phyloP scores from a whole-genome alignment of 352 stramenopile species.

The Phytophthora vignae region DNA sequence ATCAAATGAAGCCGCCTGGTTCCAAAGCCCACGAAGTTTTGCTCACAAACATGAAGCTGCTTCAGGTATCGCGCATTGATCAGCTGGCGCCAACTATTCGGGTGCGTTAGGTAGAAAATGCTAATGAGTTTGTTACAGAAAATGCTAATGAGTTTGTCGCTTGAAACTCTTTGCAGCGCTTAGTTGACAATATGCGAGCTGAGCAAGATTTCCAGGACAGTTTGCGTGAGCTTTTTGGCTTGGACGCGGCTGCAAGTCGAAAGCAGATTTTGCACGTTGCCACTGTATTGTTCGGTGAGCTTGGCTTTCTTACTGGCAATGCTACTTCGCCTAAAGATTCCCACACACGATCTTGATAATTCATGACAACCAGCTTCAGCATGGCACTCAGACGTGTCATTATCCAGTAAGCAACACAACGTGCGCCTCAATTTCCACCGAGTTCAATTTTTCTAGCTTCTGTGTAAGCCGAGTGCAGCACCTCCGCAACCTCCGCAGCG shows the following conservation, averaged over 20 bases:
- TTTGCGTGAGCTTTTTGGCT: slow-evolving; percentile 43
- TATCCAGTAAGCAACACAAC: background rate
- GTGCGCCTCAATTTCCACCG: slow-evolving; percentile 2
- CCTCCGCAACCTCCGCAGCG: slow-evolving; percentile 51
- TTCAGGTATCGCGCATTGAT: slow-evolving; percentile 47
- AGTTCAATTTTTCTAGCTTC: slow-evolving; percentile 37
- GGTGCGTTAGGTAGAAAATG: slow-evolving; percentile 18
- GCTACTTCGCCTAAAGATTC: background rate
- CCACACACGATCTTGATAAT: background rate
- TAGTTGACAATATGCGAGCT: slow-evolving; percentile 44
- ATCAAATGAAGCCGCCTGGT: slow-evolving; percentile 60
- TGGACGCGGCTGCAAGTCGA: slow-evolving; percentile 45
- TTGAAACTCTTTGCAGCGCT: slow-evolving; percentile 21
- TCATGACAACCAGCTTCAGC: too few species aligned
- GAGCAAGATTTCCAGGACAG: slow-evolving; percentile 45
- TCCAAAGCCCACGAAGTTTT: slow-evolving; percentile 49
- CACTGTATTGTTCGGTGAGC: slow-evolving; percentile 31
- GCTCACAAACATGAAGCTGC: slow-evolving; percentile 50
- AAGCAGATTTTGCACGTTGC: slow-evolving; percentile 42
- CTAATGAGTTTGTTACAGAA: background rate
- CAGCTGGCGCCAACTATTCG: slow-evolving; percentile 43
- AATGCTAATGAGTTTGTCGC: background rate
- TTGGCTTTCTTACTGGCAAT: slow-evolving; percentile 34
- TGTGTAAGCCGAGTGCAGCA: slow-evolving; percentile 56
- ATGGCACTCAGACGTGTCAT: background rate